phyloP scores from a whole-genome alignment of 2,329 filamentous ascomycete species.

The Apiospora saccharicola region DNA sequence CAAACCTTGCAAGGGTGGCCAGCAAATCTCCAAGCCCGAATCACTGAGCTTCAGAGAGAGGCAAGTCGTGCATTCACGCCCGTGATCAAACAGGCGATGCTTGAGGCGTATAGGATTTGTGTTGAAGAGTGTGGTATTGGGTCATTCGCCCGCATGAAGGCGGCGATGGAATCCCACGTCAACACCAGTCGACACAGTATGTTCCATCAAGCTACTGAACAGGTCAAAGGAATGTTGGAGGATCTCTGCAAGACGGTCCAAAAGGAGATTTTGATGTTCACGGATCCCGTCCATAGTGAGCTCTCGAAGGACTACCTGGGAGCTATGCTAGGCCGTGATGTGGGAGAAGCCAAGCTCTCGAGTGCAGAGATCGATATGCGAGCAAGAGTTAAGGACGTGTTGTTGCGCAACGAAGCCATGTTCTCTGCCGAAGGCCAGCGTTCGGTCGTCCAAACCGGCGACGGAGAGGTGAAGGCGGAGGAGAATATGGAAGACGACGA shows the following conservation, averaged over 20 bases:
- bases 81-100: constrained; percentile 9
- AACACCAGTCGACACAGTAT: constrained; percentile 49
- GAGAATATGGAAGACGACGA: background rate
- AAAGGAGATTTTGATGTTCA: constrained; percentile 24
- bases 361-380: constrained; percentile 31
- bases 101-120: constrained; percentile 13
- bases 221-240: constrained; percentile 49
- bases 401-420: background rate
- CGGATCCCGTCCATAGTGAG: background rate
- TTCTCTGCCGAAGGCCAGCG: background rate
- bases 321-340: constrained; percentile 28
- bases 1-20: background rate
- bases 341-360: constrained; percentile 29
- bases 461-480: background rate
- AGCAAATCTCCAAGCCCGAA: background rate
- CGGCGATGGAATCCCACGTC: constrained; percentile 54
- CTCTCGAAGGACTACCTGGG: constrained; percentile 23
- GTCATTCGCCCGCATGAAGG: constrained; percentile 56
- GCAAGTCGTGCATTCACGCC: constrained; percentile 25
- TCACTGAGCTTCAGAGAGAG: constrained; percentile 16
- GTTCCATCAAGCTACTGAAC: constrained; percentile 54
- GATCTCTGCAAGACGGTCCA: constrained; percentile 41
- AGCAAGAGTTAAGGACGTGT: constrained; percentile 26
- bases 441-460: background rate
- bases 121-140: background rate